phyloP scores from a whole-genome alignment of 768 basidiomycete species.

The Rhodosporidiobolus sp. region DNA sequence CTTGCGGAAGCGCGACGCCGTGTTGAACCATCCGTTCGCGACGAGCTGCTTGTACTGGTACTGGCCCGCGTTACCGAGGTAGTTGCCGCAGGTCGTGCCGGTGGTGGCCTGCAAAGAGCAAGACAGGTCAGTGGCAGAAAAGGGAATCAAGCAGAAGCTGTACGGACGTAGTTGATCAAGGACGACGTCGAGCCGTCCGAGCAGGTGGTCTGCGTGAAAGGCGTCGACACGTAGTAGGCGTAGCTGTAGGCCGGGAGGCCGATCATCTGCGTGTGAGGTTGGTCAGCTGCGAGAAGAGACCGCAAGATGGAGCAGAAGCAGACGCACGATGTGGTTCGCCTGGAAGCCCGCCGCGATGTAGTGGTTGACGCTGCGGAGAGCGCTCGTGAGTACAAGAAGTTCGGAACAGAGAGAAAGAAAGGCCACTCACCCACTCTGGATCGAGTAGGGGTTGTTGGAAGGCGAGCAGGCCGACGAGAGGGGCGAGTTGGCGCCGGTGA shows the following conservation, averaged over 20 bases:
- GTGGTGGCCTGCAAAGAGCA: neutral
- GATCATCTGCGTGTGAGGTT: slow-evolving; percentile 8
- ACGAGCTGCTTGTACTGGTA: slow-evolving; percentile 15
- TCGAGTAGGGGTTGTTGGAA: slow-evolving; percentile 29
- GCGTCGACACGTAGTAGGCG: slow-evolving; percentile 9
- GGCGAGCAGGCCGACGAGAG: slow-evolving; percentile 39
- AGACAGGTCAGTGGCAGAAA: neutral
- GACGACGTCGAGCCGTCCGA: slow-evolving; percentile 12
- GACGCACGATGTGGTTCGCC: slow-evolving; percentile 26
- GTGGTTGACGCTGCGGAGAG: slow-evolving; percentile 11
- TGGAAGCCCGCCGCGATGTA: slow-evolving; percentile 36
- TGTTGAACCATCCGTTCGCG: slow-evolving; percentile 4
- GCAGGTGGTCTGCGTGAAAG: slow-evolving; percentile 3
- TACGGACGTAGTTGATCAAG: slow-evolving; percentile 1
- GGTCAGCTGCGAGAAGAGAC: neutral
- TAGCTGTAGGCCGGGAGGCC: slow-evolving; percentile 37
- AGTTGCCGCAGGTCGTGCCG: slow-evolving; percentile 26
- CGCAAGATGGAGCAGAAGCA: neutral
- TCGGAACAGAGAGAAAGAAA: neutral
- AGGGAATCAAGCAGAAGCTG: neutral
- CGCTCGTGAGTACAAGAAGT: neutral
- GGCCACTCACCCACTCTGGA: slow-evolving; percentile 18
- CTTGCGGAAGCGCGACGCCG: slow-evolving; percentile 4
- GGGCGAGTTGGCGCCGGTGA: slow-evolving; percentile 44
- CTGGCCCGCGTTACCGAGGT: slow-evolving; percentile 14